Evolutionary conservation across 208 protist species (phyloP).

Genomic region (Kentomonas sorsogonicus): DNA sequence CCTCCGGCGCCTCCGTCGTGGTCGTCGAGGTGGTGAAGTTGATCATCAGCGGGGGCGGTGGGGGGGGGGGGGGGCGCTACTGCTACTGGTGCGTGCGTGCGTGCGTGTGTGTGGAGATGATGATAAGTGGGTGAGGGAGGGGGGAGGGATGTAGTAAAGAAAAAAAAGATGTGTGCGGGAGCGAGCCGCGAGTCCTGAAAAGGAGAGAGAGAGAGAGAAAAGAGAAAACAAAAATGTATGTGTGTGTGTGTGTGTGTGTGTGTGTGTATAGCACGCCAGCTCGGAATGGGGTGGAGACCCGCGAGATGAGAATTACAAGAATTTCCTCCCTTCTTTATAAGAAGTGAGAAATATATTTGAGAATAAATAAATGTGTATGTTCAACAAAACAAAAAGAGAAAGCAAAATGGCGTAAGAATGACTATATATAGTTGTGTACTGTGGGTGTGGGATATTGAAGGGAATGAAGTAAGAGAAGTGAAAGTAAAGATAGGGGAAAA

Average conservation of each 20-base stretch:
- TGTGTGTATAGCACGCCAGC: not conserved
- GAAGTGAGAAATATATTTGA: no score
- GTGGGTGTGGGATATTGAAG: no score
- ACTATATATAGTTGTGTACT: no score
- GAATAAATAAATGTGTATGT: not conserved
- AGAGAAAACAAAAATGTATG: not conserved
- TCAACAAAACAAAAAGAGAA: no score
- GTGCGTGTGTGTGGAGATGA: not conserved
- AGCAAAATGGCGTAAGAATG: no score
- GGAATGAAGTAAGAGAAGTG: no score
- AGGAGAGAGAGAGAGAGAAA: not conserved
- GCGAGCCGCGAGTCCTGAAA: not conserved
- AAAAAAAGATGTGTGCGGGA: not conserved
- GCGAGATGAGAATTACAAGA: not conserved
- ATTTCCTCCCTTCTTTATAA: not conserved
- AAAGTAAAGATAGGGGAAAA: no score
- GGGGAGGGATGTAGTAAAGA: not conserved
- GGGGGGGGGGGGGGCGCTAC: not conserved
- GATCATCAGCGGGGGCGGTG: conserved; percentile 10
- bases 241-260: not conserved
- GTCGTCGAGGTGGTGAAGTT: conserved; percentile 2
- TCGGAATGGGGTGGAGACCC: not conserved
- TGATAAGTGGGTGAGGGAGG: not conserved
- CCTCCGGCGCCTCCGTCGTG: not conserved
- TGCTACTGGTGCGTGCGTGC: not conserved